A percentile compares a stretch with the other conserved stretches of the same genome.
Evolutionary conservation across 2,329 filamentous ascomycete species (phyloP).

Genomic region (Colletotrichum chrysophilum): DNA sequence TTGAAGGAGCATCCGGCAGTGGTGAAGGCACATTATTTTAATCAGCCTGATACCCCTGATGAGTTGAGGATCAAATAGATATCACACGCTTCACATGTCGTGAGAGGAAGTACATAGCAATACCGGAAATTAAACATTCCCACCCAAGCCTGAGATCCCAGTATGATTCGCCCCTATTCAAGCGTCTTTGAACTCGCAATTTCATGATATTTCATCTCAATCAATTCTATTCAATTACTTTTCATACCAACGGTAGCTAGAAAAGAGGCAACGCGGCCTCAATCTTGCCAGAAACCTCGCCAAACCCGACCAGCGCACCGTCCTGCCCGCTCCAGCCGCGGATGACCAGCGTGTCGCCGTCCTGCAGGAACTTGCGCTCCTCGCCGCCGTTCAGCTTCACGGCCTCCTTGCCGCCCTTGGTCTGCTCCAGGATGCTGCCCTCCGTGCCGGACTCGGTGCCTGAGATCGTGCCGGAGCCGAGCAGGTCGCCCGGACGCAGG

Average conservation of each 20-base stretch:
- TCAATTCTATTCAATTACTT: no score
- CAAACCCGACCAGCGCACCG: conserved; percentile 76
- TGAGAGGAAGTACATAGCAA: not conserved
- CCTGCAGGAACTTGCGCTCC: conserved; percentile 73
- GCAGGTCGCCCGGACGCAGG: conserved; percentile 74
- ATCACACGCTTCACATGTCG: not conserved
- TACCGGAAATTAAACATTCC: rapidly evolving
- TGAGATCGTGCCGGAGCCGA: conserved; percentile 79
- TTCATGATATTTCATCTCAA: not conserved
- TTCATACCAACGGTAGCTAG: not conserved
- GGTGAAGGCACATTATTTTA: conserved; percentile 55
- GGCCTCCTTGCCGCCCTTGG: conserved; percentile 68
- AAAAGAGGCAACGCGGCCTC: conserved; percentile 34
- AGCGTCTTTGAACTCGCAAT: rapidly evolving
- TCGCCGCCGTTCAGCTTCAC: conserved; percentile 69
- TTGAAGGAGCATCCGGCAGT: conserved; percentile 56
- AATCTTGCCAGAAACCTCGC: conserved; percentile 72
- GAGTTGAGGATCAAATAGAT: conserved; percentile 1
- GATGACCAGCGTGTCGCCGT: conserved; percentile 74
- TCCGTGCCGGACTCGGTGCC: conserved; percentile 68
- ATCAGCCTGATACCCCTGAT: conserved; percentile 53
- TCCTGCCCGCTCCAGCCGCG: conserved; percentile 70
- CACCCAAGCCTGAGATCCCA: rapidly evolving
- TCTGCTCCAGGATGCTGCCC: conserved; percentile 77
- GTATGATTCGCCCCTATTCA: not conserved